A percentile compares a stretch with the other conserved stretches of the same genome.
phyloP scores from a whole-genome alignment of 768 basidiomycete genomes.

The Lyophyllum shimeji region DNA sequence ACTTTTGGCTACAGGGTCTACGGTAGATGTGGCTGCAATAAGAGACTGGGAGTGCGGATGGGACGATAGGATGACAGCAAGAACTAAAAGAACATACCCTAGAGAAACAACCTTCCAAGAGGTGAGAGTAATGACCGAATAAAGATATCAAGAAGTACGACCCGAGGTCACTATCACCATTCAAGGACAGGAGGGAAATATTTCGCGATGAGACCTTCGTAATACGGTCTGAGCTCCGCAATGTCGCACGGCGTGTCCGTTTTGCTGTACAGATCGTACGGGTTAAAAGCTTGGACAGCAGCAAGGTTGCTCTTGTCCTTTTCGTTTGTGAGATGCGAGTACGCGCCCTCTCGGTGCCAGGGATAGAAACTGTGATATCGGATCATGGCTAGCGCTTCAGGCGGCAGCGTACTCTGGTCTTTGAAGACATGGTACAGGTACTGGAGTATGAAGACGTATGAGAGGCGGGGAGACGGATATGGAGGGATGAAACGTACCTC shows the following conservation, averaged over 20 bases:
- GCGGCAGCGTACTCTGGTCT: conserved; percentile 77
- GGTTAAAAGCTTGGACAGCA: conserved; percentile 87
- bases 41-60: too few relatives aligned
- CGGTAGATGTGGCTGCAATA: neutral
- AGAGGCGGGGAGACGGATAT: neutral
- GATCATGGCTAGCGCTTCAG: conserved; percentile 87
- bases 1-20: too few relatives aligned
- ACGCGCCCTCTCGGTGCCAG: conserved; percentile 90
- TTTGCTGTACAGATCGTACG: conserved; percentile 94
- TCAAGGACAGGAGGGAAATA: conserved; percentile 83
- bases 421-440: conserved; percentile 85
- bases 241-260: conserved; percentile 66
- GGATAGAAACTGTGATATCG: conserved; percentile 96
- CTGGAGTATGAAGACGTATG: conserved; percentile 31
- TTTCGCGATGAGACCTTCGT: conserved; percentile 76
- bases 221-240: conserved; percentile 76
- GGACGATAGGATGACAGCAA: neutral
- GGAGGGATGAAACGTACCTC: conserved; percentile 53
- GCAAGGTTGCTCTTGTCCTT: conserved; percentile 63
- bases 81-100: neutral
- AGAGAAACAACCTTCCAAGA: neutral
- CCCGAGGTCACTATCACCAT: conserved; percentile 51
- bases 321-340: conserved; percentile 74
- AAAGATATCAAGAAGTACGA: neutral
- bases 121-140: neutral